A percentile compares a stretch with the other conserved stretches of the same genome.
These are phyloP conservation scores for Phialophora tarda DNA, from an alignment of 2,329 filamentous ascomycete species.

Conservation along the genomic window DNA sequence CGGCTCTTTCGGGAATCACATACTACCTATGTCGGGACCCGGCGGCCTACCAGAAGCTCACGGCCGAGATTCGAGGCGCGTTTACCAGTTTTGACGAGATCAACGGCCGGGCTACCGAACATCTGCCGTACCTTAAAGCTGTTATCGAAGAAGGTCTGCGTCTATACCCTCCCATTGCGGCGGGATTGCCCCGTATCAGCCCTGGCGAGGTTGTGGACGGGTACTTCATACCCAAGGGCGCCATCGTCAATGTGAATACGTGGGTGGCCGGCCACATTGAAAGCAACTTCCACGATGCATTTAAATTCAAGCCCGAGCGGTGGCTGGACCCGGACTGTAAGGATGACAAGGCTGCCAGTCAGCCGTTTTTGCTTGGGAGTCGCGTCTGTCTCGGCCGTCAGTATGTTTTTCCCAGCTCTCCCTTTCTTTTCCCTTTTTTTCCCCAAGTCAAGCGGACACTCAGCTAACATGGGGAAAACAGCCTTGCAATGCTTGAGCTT, in stretches of 20 bases:
- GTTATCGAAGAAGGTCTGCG: conserved; percentile 1
- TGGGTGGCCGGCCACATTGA: conserved; percentile 59
- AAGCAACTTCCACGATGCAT: conserved; percentile 33
- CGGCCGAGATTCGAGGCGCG: conserved; percentile 43
- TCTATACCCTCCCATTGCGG: background rate
- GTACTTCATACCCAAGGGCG: background rate
- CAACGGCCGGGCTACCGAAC: conserved; percentile 8
- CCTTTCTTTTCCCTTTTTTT: background rate
- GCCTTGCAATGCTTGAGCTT: conserved; percentile 33
- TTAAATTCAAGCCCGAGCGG: conserved; percentile 32
- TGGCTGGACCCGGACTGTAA: conserved; percentile 29
- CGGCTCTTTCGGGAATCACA: conserved; percentile 50
- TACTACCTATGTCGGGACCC: conserved; percentile 52
- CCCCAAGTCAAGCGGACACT: too few relatives aligned
- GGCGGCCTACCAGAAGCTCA: conserved; percentile 47
- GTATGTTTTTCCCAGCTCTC: conserved; percentile 27
- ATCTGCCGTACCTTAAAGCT: background rate
- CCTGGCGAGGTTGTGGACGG: conserved; percentile 2
- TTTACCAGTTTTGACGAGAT: conserved; percentile 42
- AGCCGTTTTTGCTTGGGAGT: conserved; percentile 39
- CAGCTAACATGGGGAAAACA: background rate
- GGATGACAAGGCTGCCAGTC: conserved; percentile 31
- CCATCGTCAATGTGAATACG: conserved; percentile 54
- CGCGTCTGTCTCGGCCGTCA: conserved; percentile 43
- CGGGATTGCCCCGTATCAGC: background rate